phyloP scores from a whole-genome alignment of 345 rosid genomes.

The Linum tenue region DNA sequence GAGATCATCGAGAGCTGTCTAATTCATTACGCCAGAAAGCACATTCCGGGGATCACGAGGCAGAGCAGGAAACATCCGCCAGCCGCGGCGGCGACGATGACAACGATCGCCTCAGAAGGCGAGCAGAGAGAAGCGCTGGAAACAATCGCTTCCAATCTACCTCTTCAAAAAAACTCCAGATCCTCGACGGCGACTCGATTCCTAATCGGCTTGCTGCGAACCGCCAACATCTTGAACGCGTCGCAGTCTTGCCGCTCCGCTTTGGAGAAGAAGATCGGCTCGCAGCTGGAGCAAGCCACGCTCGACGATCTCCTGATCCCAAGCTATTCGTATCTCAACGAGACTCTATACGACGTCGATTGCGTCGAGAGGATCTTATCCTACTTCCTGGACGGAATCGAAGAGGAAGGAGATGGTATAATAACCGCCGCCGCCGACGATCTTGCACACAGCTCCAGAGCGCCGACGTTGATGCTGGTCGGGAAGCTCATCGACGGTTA shows the following conservation, averaged over 20 bases:
- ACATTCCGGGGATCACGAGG: conserved; percentile 74
- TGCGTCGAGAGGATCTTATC: conserved; percentile 75
- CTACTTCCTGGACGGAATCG: conserved; percentile 52
- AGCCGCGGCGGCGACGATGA: conserved; percentile 33
- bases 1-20: conserved; percentile 73
- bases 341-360: conserved; percentile 86
- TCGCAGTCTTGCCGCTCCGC: conserved; percentile 49
- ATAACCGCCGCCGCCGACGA: conserved; percentile 26
- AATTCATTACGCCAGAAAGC: conserved; percentile 61
- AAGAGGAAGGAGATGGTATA: conserved; percentile 20
- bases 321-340: conserved; percentile 85
- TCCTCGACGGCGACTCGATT: conserved; percentile 49
- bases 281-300: conserved; percentile 71
- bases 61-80: conserved; percentile 49
- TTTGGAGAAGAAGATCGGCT: conserved; percentile 72
- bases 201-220: conserved; percentile 62
- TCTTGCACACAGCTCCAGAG: conserved; percentile 17
- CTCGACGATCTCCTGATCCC: conserved; percentile 89
- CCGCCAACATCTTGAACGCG: conserved; percentile 74
- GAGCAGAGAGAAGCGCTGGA: conserved; percentile 79
- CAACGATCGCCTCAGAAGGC: conserved; percentile 37
- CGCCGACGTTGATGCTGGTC: conserved; percentile 62
- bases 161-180: conserved; percentile 45
- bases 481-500: conserved; percentile 91
- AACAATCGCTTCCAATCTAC: conserved; percentile 53